A percentile compares a stretch with the other conserved stretches of the same genome.
Evolutionary conservation across 306 rosid genomes (phyloP).

Genomic region (Ammopiptanthus mongolicus): DNA sequence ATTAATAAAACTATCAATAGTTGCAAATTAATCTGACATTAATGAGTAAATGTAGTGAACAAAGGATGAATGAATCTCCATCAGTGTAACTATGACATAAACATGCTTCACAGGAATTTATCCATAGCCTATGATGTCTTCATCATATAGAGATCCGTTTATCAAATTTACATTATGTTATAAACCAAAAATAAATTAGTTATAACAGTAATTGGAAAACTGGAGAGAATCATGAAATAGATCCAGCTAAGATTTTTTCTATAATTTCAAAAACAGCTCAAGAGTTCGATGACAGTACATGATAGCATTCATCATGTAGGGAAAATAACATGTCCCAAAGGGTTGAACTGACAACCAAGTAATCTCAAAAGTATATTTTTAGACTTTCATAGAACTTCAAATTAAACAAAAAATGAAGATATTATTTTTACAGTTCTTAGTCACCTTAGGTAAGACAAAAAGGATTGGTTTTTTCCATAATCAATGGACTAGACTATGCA

Average conservation of each 20-base stretch:
- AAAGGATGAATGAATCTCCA: conserved; percentile 26
- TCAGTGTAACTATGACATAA: conserved; percentile 79
- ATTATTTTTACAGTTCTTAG: no score
- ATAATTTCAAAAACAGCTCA: not conserved
- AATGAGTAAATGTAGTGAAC: not conserved
- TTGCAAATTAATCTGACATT: no score
- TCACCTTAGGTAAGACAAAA: no score
- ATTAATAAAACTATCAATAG: no score
- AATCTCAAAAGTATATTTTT: not conserved
- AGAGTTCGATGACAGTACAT: not conserved
- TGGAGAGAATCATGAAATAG: no score
- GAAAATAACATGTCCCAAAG: not conserved
- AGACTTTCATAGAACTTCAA: no score
- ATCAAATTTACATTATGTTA: not conserved
- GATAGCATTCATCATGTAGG: not conserved
- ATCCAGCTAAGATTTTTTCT: not conserved
- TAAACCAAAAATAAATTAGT: not conserved
- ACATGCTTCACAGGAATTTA: conserved; percentile 40
- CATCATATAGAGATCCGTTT: conserved; percentile 47
- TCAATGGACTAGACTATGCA: no score
- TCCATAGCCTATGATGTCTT: conserved; percentile 46
- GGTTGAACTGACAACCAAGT: not conserved
- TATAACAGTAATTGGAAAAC: not conserved
- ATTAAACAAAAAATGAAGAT: no score
- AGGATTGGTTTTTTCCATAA: no score